Conservation (phyloP, 306 rosid genomes). For the Acacia acuminata region DNA sequence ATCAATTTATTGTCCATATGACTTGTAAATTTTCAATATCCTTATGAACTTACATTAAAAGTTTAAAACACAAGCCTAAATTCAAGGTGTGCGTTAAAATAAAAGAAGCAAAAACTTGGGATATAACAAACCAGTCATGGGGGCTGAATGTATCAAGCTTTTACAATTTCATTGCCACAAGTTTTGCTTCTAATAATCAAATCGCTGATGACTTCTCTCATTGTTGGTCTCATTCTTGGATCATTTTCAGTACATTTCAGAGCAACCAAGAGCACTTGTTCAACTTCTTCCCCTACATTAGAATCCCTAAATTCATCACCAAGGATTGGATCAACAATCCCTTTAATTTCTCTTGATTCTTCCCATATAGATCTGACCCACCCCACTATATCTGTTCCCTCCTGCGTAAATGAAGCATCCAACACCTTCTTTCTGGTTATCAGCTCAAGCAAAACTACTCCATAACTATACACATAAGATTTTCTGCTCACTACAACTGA, state of each 20-base stretch:
- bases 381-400: constrained; percentile 35
- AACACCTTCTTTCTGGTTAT: constrained; percentile 43
- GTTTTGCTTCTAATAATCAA: constrained; percentile 4
- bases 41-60: background rate
- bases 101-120: background rate
- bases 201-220: constrained; percentile 47
- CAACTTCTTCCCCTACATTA: constrained; percentile 38
- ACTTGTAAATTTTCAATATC: background rate
- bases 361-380: constrained; percentile 48
- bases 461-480: constrained; percentile 60
- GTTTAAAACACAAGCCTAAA: background rate
- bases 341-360: constrained; percentile 31
- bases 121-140: background rate
- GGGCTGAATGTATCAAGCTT: background rate
- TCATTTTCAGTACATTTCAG: constrained; percentile 20
- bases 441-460: constrained; percentile 61
- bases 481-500: constrained; percentile 34
- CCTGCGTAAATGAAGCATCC: background rate
- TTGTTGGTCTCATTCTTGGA: constrained; percentile 45
- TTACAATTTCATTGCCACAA: background rate
- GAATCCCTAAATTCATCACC: constrained; percentile 36
- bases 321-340: constrained; percentile 47
- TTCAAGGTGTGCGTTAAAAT: background rate
- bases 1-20: background rate
- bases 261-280: constrained; percentile 38